Base-by-base conservation (phyloP, 352 stramenopile species). In the Peronospora farinosa region DNA sequence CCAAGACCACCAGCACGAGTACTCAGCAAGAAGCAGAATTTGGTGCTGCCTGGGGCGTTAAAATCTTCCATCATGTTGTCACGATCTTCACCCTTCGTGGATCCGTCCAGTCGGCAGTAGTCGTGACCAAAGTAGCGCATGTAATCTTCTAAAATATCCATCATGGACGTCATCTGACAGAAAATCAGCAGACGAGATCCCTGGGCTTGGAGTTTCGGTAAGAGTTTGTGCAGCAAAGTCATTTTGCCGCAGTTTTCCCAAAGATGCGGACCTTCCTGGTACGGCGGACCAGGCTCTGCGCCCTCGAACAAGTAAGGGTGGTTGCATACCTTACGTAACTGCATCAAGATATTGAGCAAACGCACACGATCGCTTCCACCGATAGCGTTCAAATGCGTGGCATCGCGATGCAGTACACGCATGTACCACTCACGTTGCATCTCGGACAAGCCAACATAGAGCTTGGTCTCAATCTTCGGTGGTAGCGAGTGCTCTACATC, bases 291-390 rank as follows among this genome's bases (percentile, higher is more conserved):
- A 41, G 78, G 82, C 71, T 99, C 97, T 1, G 96, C 96, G 9
- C 97, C 97, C 67, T 99, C 91, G 66, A 99, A 99, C 8, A 99
- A 74, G 62, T 99, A 99, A 13, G 97, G 97, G 67, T 99, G 97
- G 65, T 99, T 99, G 76, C 96, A 99, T 15, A 98, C 95, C 72
- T 99, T 98, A 12, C 95, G 82, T 19, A 98, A 72, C 65, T 99
- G 96, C 96, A 99, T 98, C 9, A 99, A 73, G 32, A 98, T 95
- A 67, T 99, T 99, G 32, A 98, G 95, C 43, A 99, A 69, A 13
- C 90, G 83, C 15, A 97, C 88, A 25, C 95, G 85, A 59, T 97
- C 92, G 40, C 93, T 97, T 23, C 96, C 96, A 23, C 95, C 96
- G n/a, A 98, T 88, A 23, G 94, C 91, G 70, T 98, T 98, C 19